These are phyloP conservation scores for Malus domestica DNA, from an alignment of 306 rosid genomes.

Conservation along the genomic window DNA sequence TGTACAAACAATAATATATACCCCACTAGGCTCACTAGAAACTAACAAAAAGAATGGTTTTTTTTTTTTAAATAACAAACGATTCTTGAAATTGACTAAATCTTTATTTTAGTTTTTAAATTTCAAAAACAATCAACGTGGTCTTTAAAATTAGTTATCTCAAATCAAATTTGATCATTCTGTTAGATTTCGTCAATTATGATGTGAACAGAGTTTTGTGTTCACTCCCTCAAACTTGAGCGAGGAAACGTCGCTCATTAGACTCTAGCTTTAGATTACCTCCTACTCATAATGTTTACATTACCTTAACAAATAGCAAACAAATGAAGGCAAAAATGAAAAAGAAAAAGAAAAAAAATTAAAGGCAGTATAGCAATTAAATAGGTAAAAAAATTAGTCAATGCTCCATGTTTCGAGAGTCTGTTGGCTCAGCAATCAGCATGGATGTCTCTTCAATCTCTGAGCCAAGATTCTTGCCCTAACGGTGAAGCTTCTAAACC, in stretches of 20 bases:
- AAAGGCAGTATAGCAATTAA: not conserved
- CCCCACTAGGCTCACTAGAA: not conserved
- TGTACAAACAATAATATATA: not conserved
- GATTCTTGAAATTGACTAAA: no score
- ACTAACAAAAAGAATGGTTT: not conserved
- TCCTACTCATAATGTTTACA: not conserved
- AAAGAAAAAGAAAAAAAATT: not conserved
- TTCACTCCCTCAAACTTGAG: no score
- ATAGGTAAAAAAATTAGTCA: not conserved
- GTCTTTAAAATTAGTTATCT: no score
- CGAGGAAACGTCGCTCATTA: no score
- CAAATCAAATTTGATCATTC: no score
- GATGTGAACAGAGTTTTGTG: no score
- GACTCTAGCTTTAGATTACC: not conserved
- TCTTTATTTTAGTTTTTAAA: no score
- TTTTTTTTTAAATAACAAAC: no score
- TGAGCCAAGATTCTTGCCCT: slow-evolving; percentile 23
- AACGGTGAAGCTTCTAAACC: slow-evolving; percentile 65
- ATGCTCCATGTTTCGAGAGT: slow-evolving; percentile 18
- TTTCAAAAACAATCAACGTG: no score
- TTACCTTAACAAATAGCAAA: not conserved
- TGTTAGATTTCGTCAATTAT: no score
- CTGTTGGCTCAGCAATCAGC: slow-evolving; percentile 1
- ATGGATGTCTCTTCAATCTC: slow-evolving; percentile 27
- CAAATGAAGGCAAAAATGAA: not conserved